phyloP scores from a whole-genome alignment of 306 rosid genomes.

The Pyrus bretschneideri region DNA sequence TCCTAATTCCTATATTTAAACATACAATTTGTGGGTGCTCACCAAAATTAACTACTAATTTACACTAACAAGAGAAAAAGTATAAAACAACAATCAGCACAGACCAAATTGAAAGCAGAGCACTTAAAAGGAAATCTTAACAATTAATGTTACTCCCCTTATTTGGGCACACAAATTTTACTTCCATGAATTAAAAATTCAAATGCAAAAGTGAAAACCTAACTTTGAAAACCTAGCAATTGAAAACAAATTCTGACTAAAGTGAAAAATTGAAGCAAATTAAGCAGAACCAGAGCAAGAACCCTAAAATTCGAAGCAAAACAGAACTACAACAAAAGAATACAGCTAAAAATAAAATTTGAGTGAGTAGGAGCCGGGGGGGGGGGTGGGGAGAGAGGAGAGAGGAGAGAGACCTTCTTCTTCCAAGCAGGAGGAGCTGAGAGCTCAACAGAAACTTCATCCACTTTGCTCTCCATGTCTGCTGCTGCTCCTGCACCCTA shows the following conservation, averaged over 20 bases:
- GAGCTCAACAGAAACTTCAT: conserved; percentile 73
- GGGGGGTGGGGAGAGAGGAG: background rate
- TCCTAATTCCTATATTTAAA: background rate
- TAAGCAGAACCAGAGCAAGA: conserved; percentile 4
- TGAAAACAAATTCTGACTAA: background rate
- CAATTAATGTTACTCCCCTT: background rate
- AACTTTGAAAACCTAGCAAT: background rate
- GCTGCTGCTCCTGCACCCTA: background rate
- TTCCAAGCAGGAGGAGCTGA: conserved; percentile 91
- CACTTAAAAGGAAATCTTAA: background rate
- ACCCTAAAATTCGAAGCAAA: background rate
- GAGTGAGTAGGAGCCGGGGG: no score
- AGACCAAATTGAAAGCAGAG: background rate
- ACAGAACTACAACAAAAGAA: background rate
- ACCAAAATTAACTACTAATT: background rate
- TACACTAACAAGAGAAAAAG: background rate
- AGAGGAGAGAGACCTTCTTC: conserved; percentile 66
- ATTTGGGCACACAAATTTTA: conserved; percentile 8
- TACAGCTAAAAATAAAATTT: background rate
- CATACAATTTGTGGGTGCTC: background rate
- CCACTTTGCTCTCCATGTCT: conserved; percentile 31
- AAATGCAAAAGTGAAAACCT: conserved; percentile 1
- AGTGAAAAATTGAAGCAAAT: conserved; percentile 1
- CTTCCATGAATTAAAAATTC: background rate
- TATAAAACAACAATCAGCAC: background rate